Conservation (phyloP, 768 basidiomycete genomes). For the Lyophyllum decastes region DNA sequence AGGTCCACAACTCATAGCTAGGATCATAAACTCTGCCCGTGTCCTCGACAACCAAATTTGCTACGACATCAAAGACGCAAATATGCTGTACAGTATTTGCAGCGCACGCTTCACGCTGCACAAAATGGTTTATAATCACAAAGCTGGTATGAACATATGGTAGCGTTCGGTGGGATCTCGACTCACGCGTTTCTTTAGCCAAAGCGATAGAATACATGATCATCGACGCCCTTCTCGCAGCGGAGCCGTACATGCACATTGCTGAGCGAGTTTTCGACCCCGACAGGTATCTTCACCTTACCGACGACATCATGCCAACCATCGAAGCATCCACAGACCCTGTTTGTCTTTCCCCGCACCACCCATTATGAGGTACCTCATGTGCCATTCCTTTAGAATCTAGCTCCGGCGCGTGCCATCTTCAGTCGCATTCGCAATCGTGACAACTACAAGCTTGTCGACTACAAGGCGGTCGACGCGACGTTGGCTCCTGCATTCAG, state of each 20-base stretch:
- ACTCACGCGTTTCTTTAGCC: constrained; percentile 38
- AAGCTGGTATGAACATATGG: constrained; percentile 56
- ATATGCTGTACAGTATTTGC: constrained; percentile 74
- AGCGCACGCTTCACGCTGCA: constrained; percentile 78
- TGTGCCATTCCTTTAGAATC: constrained; percentile 44
- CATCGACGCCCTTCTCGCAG: constrained; percentile 69
- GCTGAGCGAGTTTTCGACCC: constrained; percentile 58
- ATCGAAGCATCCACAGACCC: constrained; percentile 58
- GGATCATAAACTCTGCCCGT: constrained; percentile 72
- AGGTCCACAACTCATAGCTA: constrained; percentile 23
- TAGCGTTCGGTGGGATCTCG: background rate
- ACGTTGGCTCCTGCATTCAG: constrained; percentile 34
- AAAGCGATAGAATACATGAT: constrained; percentile 85
- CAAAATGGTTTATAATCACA: constrained; percentile 83
- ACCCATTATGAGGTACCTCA: background rate
- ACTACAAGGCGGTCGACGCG: constrained; percentile 57
- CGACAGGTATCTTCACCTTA: constrained; percentile 60
- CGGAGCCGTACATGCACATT: constrained; percentile 66
- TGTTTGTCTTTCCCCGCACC: constrained; percentile 32
- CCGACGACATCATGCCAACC: constrained; percentile 62
- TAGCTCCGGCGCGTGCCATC: constrained; percentile 58
- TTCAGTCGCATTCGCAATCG: constrained; percentile 62
- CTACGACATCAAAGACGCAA: constrained; percentile 81
- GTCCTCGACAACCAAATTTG: constrained; percentile 77
- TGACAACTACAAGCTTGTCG: constrained; percentile 70